Evolutionary conservation across 257 asterid genomes (phyloP), one percentile per base, ranked within the genome.

Genomic region (Penstemon barbatus): DNA sequence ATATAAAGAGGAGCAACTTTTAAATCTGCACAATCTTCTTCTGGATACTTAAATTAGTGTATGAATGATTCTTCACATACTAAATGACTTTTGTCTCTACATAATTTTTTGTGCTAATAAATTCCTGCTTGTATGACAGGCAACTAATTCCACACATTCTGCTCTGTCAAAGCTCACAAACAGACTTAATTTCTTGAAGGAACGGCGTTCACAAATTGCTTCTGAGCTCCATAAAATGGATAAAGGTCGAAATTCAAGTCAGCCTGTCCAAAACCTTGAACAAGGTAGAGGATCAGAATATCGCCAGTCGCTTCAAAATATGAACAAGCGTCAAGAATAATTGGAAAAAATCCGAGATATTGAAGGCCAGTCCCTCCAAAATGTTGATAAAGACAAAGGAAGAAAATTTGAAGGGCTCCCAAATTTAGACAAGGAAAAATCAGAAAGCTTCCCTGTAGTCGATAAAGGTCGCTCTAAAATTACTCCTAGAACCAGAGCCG

Each of bases 181-280:
- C 84, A 79, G 94, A 75, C 96, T 93, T 77, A 86, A 85, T 86
- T 88, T 93, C 90, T 85, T 93, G 74, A 93, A 93, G 83, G 97
- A 93, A 78, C 87, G 93, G 9, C 91, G 95, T 13, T 61, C 94
- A 4, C 96, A 85, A 68, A 89, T 84, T 44, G 81, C 94, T 48
- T 73, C 74, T 44, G 98, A 93, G 82, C 81, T 84, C 71, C 92
- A 84, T 59, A 74, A 68, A 77, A 52, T 83, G 68, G 93, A 92
- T 71, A 89, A 76, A 78, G 76, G 75, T 39, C 81, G 78, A 58
- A 76, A 65, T 60, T 62, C 84, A 41, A 25, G 73, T 71, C 83
- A 25, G 33, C 33, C 2, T 25, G 33, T 25, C 33, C 33, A 72
- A 66, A 75, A 70, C 71, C 66, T 52, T 7, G 91, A 76, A 65